Evolutionary conservation across 2,329 filamentous ascomycete species (phyloP), one percentile per base, ranked within the genome.

Genomic region (Fusarium aywerte): DNA sequence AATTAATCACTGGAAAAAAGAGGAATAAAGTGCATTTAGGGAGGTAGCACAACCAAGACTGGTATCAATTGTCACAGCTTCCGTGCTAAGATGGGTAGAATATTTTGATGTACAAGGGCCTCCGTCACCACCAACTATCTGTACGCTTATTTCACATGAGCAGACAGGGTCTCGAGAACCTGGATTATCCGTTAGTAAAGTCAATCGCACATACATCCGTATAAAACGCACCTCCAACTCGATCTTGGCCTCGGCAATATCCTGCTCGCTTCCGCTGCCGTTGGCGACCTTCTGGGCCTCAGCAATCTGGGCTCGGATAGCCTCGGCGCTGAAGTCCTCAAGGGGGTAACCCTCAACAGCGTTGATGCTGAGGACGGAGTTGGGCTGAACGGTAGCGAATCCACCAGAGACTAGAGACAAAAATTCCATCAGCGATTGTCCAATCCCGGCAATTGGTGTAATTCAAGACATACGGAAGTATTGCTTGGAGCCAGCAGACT

Each of bases 231-330:
- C 95, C 93, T 99, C 96, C 74, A 99, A 84, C 87, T 98, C 95
- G 80, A 99, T 95, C 89, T 97, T 98, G 73, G 96, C 96, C 89
- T 99, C 96, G 70, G 95, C 95, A 82, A 98, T 92, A 78, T 98
- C 96, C 84, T 93, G 90, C 88, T 97, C 96, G 81, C 93, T 97
- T 77, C 95, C 96, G 78, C 85, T 89, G 77, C 96, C 96, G 80
- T 83, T 89, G 75, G 90, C 93, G 78, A 98, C 90, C 90, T 97
- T 98, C 84, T 97, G 92, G 71, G 94, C 93, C 85, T 99, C 96
- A 65, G 92, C 83, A 76, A 98, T 93, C 85, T 97, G 95, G 78
- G 90, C 88, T 78, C 88, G 89, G 80, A 99, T 92, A 72, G 92
- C 90, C 68, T 98, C 96, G 73, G 89, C 84, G 86, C 92, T 97